Evolutionary conservation across 345 rosid genomes (phyloP), one percentile per base, ranked within the genome.

Genomic region (Clarkia xantiana): DNA sequence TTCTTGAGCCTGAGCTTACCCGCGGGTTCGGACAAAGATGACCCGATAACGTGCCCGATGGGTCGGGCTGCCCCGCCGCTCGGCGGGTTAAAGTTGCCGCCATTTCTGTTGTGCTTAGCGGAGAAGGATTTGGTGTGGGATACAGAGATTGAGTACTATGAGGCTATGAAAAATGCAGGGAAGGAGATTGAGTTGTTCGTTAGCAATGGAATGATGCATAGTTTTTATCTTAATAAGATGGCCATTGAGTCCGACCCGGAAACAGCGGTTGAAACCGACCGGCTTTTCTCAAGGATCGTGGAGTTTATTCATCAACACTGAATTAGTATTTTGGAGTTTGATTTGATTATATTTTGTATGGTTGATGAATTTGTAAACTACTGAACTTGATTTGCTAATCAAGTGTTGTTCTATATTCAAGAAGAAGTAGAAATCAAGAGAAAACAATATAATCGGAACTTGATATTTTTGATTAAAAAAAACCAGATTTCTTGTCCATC

Each of bases 31-130:
- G 69, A 42, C n/a, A 79, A 67, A 63, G 79, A 74, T 47, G 79
- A 79, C n/a, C 80, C 78, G 0, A 52, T 70, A 9, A 78, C 79
- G 1, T 74, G 83, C 14, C 91, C 86, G 0, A 76, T 79, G 91
- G 91, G 91, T 3, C 10, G n/a, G 0, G 63, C 18, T 0, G 79
- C 79, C 0, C 66, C 68, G 16, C 58, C 74, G 0, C 12, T 82
- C 19, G 60, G 56, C 4, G 34, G 53, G 19, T 66, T 74, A 56
- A 67, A 70, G 6, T 34, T 79, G 47, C 83, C 86, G 34, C 75
- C 86, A 8, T 11, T 60, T n/a, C 48, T 82, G 29, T 57, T 76
- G 0, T 72, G 79, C 11, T 54, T 82, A 61, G 81, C 83, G 14
- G 83, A 57, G 39, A 55, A 50, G 3, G 86, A 79, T 41, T 39